These are phyloP conservation scores for Rhodotorula sp. DNA, from an alignment of 1,284 basidiomycete species.

Conservation along the genomic window DNA sequence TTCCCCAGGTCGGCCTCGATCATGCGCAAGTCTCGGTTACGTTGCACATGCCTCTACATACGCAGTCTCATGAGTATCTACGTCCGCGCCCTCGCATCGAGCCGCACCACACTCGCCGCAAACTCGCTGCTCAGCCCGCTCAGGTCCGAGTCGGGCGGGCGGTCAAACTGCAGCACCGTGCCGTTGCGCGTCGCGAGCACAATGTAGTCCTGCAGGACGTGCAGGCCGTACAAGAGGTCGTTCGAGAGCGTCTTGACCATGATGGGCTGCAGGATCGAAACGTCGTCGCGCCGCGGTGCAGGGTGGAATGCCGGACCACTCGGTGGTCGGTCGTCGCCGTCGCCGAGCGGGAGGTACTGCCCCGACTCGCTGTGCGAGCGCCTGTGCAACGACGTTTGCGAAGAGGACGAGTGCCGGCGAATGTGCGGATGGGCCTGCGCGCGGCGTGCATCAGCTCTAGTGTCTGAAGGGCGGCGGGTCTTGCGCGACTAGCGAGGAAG, in stretches of 20 bases:
- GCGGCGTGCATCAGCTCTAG: too few relatives aligned
- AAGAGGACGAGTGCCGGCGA: constrained; percentile 30
- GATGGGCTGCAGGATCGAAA: constrained; percentile 87
- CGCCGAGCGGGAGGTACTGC: constrained; percentile 7
- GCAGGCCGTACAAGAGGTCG: constrained; percentile 30
- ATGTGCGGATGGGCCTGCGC: constrained; percentile 18
- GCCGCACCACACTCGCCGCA: constrained; percentile 25
- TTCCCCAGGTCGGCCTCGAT: not conserved
- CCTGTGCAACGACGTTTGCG: constrained; percentile 23
- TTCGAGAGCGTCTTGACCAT: constrained; percentile 58
- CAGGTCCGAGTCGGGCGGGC: constrained; percentile 30
- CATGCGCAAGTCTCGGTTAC: not conserved
- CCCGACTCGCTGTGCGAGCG: constrained; percentile 18
- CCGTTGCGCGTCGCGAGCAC: constrained; percentile 22
- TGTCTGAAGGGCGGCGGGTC: not conserved
- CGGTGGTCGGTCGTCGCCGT: constrained; percentile 4
- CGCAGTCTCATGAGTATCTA: not conserved
- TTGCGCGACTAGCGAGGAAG: not conserved
- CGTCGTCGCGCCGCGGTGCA: constrained; percentile 82
- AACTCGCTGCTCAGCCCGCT: constrained; percentile 32
- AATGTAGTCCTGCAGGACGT: constrained; percentile 24
- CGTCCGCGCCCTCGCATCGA: constrained; percentile 33
- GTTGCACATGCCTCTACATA: too few relatives aligned
- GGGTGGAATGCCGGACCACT: constrained; percentile 58
- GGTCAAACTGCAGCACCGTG: constrained; percentile 35